phyloP scores from a whole-genome alignment of 495 filamentous ascomycete genomes.

The Aspergillus hancockii region DNA sequence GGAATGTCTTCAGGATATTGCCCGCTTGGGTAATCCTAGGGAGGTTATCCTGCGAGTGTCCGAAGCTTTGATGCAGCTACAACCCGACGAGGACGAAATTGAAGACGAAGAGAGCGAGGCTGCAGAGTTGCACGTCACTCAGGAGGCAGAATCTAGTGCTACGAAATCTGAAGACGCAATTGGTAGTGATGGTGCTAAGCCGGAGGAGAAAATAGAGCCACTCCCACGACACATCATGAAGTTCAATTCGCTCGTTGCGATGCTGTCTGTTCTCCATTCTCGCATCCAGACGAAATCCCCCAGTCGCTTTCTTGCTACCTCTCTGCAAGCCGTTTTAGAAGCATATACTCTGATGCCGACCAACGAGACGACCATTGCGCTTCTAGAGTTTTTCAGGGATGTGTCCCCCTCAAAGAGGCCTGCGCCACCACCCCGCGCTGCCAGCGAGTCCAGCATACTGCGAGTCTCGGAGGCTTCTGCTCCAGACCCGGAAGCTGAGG shows the following conservation, averaged over 20 bases:
- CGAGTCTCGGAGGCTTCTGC: conserved; percentile 53
- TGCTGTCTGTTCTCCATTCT: conserved; percentile 82
- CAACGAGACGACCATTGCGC: conserved; percentile 68
- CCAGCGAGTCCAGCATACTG: conserved; percentile 49
- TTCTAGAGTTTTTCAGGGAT: conserved; percentile 74
- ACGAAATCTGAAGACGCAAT: conserved; percentile 6
- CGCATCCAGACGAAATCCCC: conserved; percentile 90
- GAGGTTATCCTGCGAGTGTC: conserved; percentile 91
- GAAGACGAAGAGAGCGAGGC: conserved; percentile 39
- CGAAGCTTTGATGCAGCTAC: conserved; percentile 65
- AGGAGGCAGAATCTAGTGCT: background rate
- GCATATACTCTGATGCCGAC: conserved; percentile 60
- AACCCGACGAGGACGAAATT: conserved; percentile 51
- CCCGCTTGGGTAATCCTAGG: conserved; percentile 83
- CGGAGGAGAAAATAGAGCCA: conserved; percentile 10
- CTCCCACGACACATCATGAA: conserved; percentile 44
- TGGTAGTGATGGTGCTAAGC: conserved; percentile 1
- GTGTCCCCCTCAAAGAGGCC: conserved; percentile 74
- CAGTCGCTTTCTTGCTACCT: conserved; percentile 88
- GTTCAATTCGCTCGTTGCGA: conserved; percentile 75
- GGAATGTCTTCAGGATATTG: conserved; percentile 74
- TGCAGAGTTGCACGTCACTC: background rate
- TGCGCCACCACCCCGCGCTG: conserved; percentile 68
- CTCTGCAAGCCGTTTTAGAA: conserved; percentile 72
- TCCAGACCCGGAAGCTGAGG: conserved; percentile 79